These are phyloP conservation scores for Yarrowia divulgata DNA, from an alignment of 805 yeast genomes.

Conservation along the genomic window DNA sequence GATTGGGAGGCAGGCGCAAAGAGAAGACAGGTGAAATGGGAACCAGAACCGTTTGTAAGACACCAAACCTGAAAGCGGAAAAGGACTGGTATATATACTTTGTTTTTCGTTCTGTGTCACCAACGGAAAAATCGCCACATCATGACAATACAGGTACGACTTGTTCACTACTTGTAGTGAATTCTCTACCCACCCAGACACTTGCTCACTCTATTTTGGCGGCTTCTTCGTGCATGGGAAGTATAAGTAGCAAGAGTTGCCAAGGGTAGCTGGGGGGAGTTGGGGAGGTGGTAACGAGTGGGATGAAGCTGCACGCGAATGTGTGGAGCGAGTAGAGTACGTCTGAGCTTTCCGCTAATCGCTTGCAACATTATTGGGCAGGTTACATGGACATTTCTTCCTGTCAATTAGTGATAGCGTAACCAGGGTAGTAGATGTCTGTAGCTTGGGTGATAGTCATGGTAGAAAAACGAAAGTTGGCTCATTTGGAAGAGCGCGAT, in stretches of 20 bases:
- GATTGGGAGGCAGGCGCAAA: slow-evolving; percentile 33
- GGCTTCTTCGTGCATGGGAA: slow-evolving; percentile 35
- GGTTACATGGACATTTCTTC: not conserved
- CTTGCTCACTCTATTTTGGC: slow-evolving; percentile 36
- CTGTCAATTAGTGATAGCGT: not conserved
- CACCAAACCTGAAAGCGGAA: too few species aligned
- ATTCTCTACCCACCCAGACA: too few species aligned
- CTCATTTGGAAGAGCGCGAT: too few species aligned
- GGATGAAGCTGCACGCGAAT: too few species aligned
- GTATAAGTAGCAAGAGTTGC: slow-evolving; percentile 21
- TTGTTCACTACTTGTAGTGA: too few species aligned
- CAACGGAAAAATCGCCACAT: not conserved
- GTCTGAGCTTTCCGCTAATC: not conserved
- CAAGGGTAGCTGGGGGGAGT: not conserved
- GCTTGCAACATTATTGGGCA: not conserved
- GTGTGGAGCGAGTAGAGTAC: too few species aligned
- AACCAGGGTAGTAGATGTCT: not conserved
- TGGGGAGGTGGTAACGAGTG: not conserved
- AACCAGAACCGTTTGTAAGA: not conserved
- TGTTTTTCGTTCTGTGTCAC: not conserved
- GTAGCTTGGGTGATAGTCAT: not conserved
- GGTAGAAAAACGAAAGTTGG: too few species aligned
- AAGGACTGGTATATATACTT: not conserved
- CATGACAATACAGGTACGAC: too few species aligned
- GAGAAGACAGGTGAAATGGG: not conserved